Evolutionary conservation across 2,329 filamentous ascomycete genomes (phyloP).

Genomic region (Penicillium sp.): DNA sequence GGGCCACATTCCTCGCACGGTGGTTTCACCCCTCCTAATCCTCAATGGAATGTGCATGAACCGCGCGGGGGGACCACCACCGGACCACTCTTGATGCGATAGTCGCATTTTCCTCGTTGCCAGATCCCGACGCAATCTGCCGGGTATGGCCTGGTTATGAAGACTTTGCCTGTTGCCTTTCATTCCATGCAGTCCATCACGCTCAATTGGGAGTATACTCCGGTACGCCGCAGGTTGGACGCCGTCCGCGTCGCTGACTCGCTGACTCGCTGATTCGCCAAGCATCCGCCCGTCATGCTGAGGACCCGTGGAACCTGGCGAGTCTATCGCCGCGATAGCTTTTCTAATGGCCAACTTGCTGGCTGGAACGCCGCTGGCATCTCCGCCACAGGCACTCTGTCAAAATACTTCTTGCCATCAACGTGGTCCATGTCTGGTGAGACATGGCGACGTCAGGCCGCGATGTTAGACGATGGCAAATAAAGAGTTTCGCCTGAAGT

Average conservation of each 20-base stretch:
- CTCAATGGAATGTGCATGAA: conserved; percentile 19
- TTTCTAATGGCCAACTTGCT: not conserved
- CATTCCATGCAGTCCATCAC: conserved; percentile 10
- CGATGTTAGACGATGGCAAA: conserved; percentile 15
- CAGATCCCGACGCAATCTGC: not conserved
- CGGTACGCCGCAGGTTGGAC: not conserved
- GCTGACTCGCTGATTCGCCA: conserved; percentile 1
- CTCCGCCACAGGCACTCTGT: conserved; percentile 13
- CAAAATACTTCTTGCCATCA: conserved; percentile 16
- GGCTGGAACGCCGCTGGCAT: conserved; percentile 1
- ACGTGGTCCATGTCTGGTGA: conserved; percentile 17
- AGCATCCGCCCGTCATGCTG: not conserved
- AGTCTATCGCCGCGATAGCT: conserved; percentile 9
- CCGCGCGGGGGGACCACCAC: not conserved
- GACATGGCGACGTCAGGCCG: conserved; percentile 14
- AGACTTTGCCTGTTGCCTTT: conserved; percentile 16
- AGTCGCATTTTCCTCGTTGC: conserved; percentile 12
- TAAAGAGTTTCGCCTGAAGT: conserved; percentile 7
- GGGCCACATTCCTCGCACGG: conserved; percentile 15
- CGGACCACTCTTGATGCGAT: conserved; percentile 19
- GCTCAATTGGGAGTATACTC: not conserved
- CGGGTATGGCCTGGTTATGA: not conserved
- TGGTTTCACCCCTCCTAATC: not conserved
- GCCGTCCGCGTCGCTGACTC: conserved; percentile 12
- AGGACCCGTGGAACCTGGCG: conserved; percentile 1